Evolutionary conservation across 2,329 filamentous ascomycete genomes (phyloP).

Genomic region (Catunica adiposa): DNA sequence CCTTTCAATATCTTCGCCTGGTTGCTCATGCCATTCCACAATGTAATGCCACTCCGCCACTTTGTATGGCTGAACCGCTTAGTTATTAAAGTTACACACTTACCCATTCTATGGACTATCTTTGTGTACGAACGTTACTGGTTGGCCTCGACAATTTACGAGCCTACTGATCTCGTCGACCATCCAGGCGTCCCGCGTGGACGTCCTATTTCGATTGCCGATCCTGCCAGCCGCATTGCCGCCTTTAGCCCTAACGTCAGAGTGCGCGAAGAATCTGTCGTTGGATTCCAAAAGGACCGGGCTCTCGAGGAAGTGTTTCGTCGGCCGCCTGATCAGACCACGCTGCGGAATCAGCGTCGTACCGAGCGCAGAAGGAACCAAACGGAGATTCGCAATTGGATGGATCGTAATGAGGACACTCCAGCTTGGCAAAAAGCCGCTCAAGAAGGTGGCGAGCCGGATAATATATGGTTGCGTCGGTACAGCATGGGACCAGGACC

Average conservation of each 20-base stretch:
- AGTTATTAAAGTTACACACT: conserved; percentile 80
- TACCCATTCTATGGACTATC: conserved; percentile 72
- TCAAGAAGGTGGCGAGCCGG: conserved; percentile 10
- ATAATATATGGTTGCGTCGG: conserved; percentile 33
- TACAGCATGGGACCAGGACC: conserved; percentile 36
- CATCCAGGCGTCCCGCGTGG: conserved; percentile 37
- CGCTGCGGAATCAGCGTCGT: conserved; percentile 41
- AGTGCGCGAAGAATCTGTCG: conserved; percentile 70
- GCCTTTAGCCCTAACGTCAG: conserved; percentile 59
- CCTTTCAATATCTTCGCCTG: conserved; percentile 85
- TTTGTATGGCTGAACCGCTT: conserved; percentile 81
- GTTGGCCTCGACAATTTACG: conserved; percentile 58
- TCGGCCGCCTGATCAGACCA: conserved; percentile 47
- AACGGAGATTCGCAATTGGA: conserved; percentile 77
- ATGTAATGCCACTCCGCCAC: conserved; percentile 58
- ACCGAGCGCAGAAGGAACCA: conserved; percentile 57
- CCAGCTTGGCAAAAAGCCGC: conserved; percentile 6
- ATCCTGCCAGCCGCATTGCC: conserved; percentile 37
- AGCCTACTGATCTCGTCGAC: conserved; percentile 75
- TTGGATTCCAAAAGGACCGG: conserved; percentile 76
- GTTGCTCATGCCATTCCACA: conserved; percentile 70
- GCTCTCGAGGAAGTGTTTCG: conserved; percentile 86
- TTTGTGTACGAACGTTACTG: conserved; percentile 74
- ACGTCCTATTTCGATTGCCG: conserved; percentile 38
- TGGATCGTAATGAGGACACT: conserved; percentile 51